These are phyloP conservation scores for Mycena alexandri DNA, from an alignment of 768 basidiomycete species.

Conservation along the genomic window DNA sequence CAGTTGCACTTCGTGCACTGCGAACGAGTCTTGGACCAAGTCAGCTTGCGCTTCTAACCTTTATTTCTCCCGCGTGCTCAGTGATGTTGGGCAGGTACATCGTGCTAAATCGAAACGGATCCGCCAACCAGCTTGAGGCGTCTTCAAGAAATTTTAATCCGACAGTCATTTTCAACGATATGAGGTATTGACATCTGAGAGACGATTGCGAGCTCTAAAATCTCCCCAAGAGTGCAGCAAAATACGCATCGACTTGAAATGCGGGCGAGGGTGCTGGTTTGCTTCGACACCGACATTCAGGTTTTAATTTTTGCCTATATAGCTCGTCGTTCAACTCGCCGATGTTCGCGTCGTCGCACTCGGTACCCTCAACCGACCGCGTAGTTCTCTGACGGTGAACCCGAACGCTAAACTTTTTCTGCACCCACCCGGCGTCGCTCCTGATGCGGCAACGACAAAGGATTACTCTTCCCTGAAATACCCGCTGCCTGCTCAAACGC, in stretches of 20 bases:
- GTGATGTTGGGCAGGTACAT: slow-evolving; percentile 65
- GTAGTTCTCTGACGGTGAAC: slow-evolving; percentile 70
- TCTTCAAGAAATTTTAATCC: slow-evolving; percentile 80
- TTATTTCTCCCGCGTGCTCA: slow-evolving; percentile 27
- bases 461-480: slow-evolving; percentile 59
- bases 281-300: slow-evolving; percentile 9
- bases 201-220: too few relatives aligned
- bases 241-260: slow-evolving; percentile 78
- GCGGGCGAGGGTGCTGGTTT: slow-evolving; percentile 66
- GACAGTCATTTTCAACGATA: slow-evolving; percentile 74
- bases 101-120: slow-evolving; percentile 80
- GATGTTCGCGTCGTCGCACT: slow-evolving; percentile 82
- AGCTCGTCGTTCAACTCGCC: slow-evolving; percentile 78
- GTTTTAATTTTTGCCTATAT: slow-evolving; percentile 23
- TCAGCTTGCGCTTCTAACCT: slow-evolving; percentile 47
- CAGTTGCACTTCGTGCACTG: slow-evolving; percentile 74
- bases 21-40: slow-evolving; percentile 89
- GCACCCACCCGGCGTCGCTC: slow-evolving; percentile 74
- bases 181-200: too few relatives aligned
- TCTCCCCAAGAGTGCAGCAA: slow-evolving; percentile 77
- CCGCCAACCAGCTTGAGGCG: slow-evolving; percentile 77
- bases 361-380: slow-evolving; percentile 72
- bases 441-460: slow-evolving; percentile 43
- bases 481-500: slow-evolving; percentile 68
- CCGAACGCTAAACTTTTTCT: slow-evolving; percentile 76